Conservation (phyloP, 2,329 filamentous ascomycete species). For the Ceratocystis harringtonii region DNA sequence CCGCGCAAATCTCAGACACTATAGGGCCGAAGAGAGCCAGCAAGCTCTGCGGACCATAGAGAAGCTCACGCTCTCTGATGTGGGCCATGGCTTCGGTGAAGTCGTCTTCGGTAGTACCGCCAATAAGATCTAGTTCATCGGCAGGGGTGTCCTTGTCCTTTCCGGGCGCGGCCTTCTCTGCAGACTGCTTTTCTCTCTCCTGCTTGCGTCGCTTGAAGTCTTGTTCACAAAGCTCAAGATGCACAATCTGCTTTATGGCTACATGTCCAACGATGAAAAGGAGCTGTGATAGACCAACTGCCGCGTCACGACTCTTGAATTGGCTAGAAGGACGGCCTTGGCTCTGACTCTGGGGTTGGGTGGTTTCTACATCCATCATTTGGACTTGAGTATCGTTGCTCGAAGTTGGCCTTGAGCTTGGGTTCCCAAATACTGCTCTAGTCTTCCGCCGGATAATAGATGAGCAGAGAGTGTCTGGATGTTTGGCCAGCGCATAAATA, state of each 20-base stretch:
- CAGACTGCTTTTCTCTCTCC: conserved; percentile 58
- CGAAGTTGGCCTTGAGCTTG: conserved; percentile 24
- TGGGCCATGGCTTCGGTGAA: conserved; percentile 77
- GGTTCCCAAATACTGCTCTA: conserved; percentile 53
- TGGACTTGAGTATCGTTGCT: conserved; percentile 26
- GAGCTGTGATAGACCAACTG: conserved; percentile 71
- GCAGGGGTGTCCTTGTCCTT: conserved; percentile 50
- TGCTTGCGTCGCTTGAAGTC: conserved; percentile 96
- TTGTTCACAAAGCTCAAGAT: conserved; percentile 89
- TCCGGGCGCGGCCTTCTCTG: conserved; percentile 28
- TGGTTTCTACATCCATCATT: conserved; percentile 20
- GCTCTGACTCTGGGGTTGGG: conserved; percentile 23
- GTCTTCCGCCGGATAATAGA: conserved; percentile 81
- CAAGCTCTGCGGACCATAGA: conserved; percentile 70
- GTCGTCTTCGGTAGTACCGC: conserved; percentile 87
- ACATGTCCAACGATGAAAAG: conserved; percentile 93
- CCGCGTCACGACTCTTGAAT: conserved; percentile 38
- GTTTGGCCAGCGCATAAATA: conserved; percentile 85
- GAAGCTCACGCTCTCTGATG: conserved; percentile 67
- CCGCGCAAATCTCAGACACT: conserved; percentile 84
- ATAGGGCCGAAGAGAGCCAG: conserved; percentile 83
- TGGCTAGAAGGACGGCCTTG: conserved; percentile 29
- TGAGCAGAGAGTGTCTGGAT: conserved; percentile 84
- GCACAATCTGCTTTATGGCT: conserved; percentile 97
- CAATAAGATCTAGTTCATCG: conserved; percentile 90